Evolutionary conservation across 192 early-diverging fungal species (phyloP).

Genomic region (Linnemannia hyalina): DNA sequence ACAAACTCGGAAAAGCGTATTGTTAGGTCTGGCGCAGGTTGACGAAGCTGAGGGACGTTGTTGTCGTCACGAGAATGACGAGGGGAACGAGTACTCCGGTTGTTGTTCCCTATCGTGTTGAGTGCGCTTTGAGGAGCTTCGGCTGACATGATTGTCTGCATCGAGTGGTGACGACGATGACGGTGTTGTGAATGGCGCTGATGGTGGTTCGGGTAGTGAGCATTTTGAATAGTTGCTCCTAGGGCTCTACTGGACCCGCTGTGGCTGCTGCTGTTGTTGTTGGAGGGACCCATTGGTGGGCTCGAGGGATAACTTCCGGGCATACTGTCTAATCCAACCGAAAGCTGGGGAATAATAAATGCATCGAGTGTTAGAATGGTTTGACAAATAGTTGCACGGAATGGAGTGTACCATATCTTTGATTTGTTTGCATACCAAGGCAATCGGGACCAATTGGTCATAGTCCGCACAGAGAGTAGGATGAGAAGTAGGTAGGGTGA

Average conservation of each 20-base stretch:
- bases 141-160: not conserved
- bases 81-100: not conserved
- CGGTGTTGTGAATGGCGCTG: not conserved
- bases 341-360: not conserved
- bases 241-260: not conserved
- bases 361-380: not conserved
- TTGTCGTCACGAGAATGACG: not conserved
- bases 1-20: constrained; percentile 31
- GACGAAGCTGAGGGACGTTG: not conserved
- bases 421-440: not conserved
- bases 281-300: not conserved
- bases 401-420: not conserved
- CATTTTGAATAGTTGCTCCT: not conserved
- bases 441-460: not conserved
- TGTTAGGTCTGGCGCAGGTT: not conserved
- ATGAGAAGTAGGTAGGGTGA: not conserved
- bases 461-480: not conserved
- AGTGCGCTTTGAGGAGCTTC: not conserved
- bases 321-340: constrained; percentile 3
- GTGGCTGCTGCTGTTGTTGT: not conserved
- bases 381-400: not conserved
- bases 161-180: not conserved
- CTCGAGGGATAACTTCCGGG: constrained; percentile 33
- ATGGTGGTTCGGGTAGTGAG: not conserved
- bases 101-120: not conserved